These are phyloP conservation scores for Blepharisma japonicum DNA, from an alignment of 73 alveolate genomes.

Conservation along the genomic window DNA sequence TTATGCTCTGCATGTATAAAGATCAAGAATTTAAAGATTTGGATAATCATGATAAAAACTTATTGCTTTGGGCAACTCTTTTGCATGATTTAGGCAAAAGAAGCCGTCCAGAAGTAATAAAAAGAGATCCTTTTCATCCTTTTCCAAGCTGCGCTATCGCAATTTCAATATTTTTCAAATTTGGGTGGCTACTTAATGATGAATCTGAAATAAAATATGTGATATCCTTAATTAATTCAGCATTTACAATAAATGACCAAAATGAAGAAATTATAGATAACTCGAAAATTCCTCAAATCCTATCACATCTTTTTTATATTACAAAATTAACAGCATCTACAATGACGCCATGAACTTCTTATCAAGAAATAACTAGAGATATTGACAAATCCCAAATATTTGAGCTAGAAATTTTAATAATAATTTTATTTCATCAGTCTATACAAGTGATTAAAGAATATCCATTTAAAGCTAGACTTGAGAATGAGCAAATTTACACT, in stretches of 20 bases:
- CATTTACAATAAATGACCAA: too few species aligned
- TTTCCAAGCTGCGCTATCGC: conserved; percentile 4
- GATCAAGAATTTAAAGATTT: neutral
- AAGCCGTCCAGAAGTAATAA: conserved; percentile 12
- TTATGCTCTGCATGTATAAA: neutral
- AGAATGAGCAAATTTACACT: too few species aligned
- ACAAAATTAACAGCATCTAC: too few species aligned
- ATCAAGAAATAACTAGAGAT: neutral
- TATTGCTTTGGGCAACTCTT: neutral
- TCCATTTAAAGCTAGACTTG: too few species aligned
- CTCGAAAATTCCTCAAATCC: too few species aligned
- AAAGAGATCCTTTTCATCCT: conserved; percentile 27
- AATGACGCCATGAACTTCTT: too few species aligned
- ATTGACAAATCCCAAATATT: neutral
- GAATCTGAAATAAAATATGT: neutral
- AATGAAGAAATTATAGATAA: too few species aligned
- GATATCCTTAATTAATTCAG: neutral
- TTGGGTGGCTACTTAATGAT: neutral
- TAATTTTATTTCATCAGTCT: conserved; percentile 17
- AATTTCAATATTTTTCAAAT: neutral
- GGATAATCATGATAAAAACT: conserved; percentile 12
- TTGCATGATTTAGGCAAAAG: conserved; percentile 13
- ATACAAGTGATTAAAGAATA: neutral
- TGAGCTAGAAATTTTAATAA: neutral
- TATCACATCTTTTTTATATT: too few species aligned